These are phyloP conservation scores for Quercus phellos DNA, from an alignment of 331 rosid species.

Conservation along the genomic window DNA sequence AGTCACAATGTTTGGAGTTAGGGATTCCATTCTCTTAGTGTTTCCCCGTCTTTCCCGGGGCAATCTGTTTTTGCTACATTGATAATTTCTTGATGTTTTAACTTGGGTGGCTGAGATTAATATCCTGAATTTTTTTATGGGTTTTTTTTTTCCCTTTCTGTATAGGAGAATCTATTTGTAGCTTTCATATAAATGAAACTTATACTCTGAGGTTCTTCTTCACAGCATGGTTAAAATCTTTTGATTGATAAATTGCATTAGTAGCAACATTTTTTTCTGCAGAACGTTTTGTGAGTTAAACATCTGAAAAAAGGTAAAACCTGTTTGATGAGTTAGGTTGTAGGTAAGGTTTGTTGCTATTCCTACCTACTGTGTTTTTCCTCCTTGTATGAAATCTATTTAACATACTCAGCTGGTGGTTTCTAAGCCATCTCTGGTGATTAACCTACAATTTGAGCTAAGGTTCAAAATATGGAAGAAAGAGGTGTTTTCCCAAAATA, in stretches of 20 bases:
- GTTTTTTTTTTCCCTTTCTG: neutral
- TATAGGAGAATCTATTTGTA: neutral
- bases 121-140: neutral
- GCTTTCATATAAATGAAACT: neutral
- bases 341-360: too few species aligned
- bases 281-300: neutral
- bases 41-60: neutral
- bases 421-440: too few species aligned
- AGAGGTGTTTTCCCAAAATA: too few species aligned
- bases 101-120: neutral
- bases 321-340: too few species aligned
- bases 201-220: neutral
- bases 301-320: neutral
- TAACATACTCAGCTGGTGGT: too few species aligned
- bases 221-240: neutral
- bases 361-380: too few species aligned
- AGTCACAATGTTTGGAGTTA: neutral
- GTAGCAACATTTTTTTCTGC: neutral
- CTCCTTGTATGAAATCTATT: too few species aligned
- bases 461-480: too few species aligned
- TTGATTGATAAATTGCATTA: neutral
- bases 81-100: neutral
- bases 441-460: too few species aligned
- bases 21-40: neutral
- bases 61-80: neutral